Percentiles rank a stretch among this genome's conserved stretches.
phyloP scores from a whole-genome alignment of 106 monocot species.

The Amphibolis antarctica region DNA sequence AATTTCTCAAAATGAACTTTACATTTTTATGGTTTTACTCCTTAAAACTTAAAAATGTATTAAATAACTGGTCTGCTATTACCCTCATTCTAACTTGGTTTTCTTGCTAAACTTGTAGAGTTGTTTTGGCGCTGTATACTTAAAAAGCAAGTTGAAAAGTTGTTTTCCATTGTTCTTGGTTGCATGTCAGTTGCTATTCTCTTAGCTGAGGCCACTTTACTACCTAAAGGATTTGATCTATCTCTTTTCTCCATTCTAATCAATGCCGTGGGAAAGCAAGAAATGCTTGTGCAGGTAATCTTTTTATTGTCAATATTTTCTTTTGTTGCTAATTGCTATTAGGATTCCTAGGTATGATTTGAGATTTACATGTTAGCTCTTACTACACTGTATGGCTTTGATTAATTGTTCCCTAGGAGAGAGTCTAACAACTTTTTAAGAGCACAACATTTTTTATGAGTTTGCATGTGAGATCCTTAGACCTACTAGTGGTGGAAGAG shows the following conservation, averaged over 20 bases:
- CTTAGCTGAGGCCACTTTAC: conserved; percentile 89
- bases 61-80: not conserved
- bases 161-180: conserved; percentile 53
- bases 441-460: too few species aligned
- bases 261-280: conserved; percentile 77
- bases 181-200: conserved; percentile 90
- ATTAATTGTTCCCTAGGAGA: too few species aligned
- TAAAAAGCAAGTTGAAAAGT: conserved; percentile 62
- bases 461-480: too few species aligned
- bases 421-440: too few species aligned
- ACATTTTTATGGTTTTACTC: too few species aligned
- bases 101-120: conserved; percentile 38
- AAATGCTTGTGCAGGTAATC: conserved; percentile 85
- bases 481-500: too few species aligned
- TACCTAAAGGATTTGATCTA: conserved; percentile 81
- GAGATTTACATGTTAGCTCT: not conserved
- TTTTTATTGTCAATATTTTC: not conserved
- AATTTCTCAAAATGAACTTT: too few species aligned
- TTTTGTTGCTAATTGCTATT: not conserved
- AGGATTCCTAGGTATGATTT: not conserved
- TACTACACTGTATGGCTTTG: too few species aligned
- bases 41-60: too few species aligned
- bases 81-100: not conserved
- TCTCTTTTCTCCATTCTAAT: conserved; percentile 92
- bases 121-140: conserved; percentile 84